phyloP scores from a whole-genome alignment of 441 rosid genomes.

The Gossypium gossypioides region DNA sequence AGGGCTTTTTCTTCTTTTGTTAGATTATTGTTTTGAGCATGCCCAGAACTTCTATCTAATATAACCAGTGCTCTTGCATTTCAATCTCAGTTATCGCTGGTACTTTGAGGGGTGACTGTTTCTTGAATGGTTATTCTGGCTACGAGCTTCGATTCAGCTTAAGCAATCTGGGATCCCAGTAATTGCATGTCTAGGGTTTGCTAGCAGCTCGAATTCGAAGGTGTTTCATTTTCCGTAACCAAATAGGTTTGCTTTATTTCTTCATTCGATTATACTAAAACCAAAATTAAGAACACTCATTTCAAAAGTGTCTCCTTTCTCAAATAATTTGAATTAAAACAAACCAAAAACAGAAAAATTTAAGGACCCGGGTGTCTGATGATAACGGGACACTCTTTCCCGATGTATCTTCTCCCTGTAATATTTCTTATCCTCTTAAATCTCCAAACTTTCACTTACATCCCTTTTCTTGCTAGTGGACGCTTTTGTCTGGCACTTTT shows the following conservation, averaged over 20 bases:
- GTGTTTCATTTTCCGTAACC: not conserved
- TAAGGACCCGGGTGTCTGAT: not conserved
- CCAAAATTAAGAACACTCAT: not conserved
- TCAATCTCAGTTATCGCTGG: not conserved
- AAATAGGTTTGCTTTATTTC: constrained; percentile 4
- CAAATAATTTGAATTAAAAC: not conserved
- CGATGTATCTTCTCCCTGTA: not conserved
- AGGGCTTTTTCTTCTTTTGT: not conserved
- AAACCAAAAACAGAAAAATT: not conserved
- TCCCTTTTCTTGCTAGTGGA: not conserved
- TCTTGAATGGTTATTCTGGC: not conserved
- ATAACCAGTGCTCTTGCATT: not conserved
- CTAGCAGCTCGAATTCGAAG: not conserved
- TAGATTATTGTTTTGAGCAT: not conserved
- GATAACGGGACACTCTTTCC: not conserved
- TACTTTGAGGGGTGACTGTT: not conserved
- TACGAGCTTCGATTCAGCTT: not conserved
- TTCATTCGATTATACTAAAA: not conserved
- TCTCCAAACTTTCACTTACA: not conserved
- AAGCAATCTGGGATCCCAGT: constrained; percentile 9
- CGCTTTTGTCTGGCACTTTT: not conserved
- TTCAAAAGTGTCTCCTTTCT: not conserved
- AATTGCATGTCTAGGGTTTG: constrained; percentile 11
- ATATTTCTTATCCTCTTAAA: not conserved
- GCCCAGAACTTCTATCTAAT: not conserved